These are phyloP conservation scores for Monilinia fructigena DNA, from an alignment of 2,329 filamentous ascomycete genomes.

Conservation along the genomic window DNA sequence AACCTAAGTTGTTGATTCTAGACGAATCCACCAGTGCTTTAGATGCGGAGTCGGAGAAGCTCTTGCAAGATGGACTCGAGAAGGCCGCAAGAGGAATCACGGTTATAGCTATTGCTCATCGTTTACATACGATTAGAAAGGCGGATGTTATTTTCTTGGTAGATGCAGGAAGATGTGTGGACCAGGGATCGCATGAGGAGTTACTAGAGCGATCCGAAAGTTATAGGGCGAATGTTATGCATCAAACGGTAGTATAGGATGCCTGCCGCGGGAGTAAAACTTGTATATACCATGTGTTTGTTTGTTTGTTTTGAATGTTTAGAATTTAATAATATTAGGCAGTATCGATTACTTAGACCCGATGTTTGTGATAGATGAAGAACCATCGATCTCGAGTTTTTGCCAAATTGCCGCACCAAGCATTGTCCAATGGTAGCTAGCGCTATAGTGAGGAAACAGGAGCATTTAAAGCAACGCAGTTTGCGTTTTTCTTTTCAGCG, in stretches of 20 bases:
- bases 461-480: no score
- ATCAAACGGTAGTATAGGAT: conserved; percentile 44
- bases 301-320: background rate
- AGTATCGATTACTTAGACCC: background rate
- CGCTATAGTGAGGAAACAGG: no score
- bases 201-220: conserved; percentile 51
- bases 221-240: conserved; percentile 48
- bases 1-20: conserved; percentile 70
- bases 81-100: conserved; percentile 53
- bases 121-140: conserved; percentile 55
- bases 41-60: conserved; percentile 65
- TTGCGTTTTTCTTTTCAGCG: background rate
- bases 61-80: conserved; percentile 67
- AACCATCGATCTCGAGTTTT: background rate
- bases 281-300: conserved; percentile 1
- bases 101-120: conserved; percentile 58
- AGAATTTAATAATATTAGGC: conserved; percentile 6
- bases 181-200: conserved; percentile 54
- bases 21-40: conserved; percentile 81
- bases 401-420: background rate
- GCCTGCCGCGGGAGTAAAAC: conserved; percentile 51
- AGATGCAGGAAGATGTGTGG: conserved; percentile 53
- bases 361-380: background rate
- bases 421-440: background rate
- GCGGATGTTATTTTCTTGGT: conserved; percentile 59